Base-by-base conservation (phyloP, 345 rosid species). In the Arabis hirsuta region DNA sequence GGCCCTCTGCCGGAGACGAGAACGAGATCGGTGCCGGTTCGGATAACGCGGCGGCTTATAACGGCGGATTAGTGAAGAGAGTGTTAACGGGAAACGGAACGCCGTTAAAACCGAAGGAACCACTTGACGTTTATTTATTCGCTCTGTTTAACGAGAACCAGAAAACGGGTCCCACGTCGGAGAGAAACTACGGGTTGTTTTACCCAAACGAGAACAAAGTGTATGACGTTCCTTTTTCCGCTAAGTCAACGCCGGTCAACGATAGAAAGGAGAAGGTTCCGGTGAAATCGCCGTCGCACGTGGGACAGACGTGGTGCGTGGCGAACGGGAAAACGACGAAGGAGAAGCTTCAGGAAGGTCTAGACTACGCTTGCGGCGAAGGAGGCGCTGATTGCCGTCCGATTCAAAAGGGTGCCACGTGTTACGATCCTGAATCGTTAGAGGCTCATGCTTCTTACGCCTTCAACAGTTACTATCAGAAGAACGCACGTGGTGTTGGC, bases 361-460 rank as follows among this genome's bases (percentile, higher is more conserved):
- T 92, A 7, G 90, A 92, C 74, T 96, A 81, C 67, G 97, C 99
- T 6, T 92, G 99, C 4, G 98, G 99, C 0, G 82, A 88, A 72
- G 99, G 98, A 44, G 88, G 86, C 0, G 98, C 99, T 55, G 99
- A 96, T 59, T 96, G 98, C 85, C 81, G 82, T 43, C 86, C 92
- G 76, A 92, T 96, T 71, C 99, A 96, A 22, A 73, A 69, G 0
- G 97, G 90, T 12, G 81, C 96, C 57, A 77, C 89, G 76, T 96
- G 99, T 68, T 90, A 80, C 29, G 16, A 76, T 71, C 99, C 99
- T 6, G 84, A 88, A 52, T 77, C 91, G 4, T 62, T 92, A 1
- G 92, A 74, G 65, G 96, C 99, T 1, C 99, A 96, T 73, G 96
- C 99, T 4, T 88, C 98, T 10, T 96, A 84, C 19, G 99, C 99